These are phyloP conservation scores for Aspergillus sp. DNA, from an alignment of 2,329 filamentous ascomycete species.

Conservation along the genomic window DNA sequence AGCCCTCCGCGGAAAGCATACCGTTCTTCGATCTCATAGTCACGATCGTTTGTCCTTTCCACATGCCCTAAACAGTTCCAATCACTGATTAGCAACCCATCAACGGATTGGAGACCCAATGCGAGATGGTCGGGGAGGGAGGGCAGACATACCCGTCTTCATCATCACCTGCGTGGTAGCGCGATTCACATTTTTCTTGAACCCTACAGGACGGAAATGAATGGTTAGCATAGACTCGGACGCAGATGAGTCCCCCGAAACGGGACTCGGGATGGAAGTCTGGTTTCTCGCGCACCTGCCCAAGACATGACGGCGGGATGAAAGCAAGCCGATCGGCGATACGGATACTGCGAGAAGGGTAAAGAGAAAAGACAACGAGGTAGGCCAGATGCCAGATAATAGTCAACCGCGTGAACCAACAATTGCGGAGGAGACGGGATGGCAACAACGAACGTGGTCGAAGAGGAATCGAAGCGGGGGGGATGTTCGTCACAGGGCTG, in stretches of 20 bases:
- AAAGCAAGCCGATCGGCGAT: background rate
- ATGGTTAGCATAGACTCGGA: conserved; percentile 4
- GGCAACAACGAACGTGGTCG: background rate
- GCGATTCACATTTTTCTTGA: conserved; percentile 97
- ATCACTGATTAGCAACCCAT: conserved; percentile 1
- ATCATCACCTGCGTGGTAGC: conserved; percentile 99
- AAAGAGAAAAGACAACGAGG: background rate
- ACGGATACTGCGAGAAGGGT: background rate
- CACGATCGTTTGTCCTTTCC: conserved; percentile 96
- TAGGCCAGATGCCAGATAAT: background rate
- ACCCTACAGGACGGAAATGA: conserved; percentile 56
- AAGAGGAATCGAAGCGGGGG: background rate
- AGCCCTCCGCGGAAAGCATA: conserved; percentile 34
- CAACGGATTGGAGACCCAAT: background rate
- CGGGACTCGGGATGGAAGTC: background rate
- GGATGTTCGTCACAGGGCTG: conserved; percentile 6
- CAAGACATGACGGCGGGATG: conserved; percentile 61
- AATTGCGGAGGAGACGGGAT: background rate
- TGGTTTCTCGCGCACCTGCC: conserved; percentile 56
- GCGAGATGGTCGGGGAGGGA: conserved; percentile 11
- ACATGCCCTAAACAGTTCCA: conserved; percentile 69
- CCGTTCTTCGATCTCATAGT: conserved; percentile 97
- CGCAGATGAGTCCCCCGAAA: background rate
- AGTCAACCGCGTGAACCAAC: background rate
- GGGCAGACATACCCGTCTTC: conserved; percentile 73